Base-by-base conservation (phyloP, 2,329 filamentous ascomycete genomes). In the Amylocarpus encephaloides region DNA sequence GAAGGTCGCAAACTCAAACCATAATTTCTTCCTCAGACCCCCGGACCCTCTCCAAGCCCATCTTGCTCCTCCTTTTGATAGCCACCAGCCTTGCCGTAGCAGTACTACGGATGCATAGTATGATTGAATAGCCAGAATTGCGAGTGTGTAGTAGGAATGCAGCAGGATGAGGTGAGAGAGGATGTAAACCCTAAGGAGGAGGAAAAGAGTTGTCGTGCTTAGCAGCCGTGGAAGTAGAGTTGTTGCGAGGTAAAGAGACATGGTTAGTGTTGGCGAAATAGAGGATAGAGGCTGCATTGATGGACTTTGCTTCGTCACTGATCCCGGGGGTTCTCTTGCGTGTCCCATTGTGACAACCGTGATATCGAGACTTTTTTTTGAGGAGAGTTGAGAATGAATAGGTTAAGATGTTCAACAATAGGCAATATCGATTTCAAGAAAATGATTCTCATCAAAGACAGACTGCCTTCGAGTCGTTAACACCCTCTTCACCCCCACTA, bases 1-100 rank as follows among this genome's bases (percentile, higher is more conserved):
- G 39, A 64, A 64, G 12, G 59, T 46, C 42, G 56, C 56, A 6
- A 66, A 50, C 46, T 66, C 64, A 49, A 52, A 62, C 3, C 50
- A 59, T 3, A 66, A 12, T 43, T 59, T 63, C 16, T 56, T 58
- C 39, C 60, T 55, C 36, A 62, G 16, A 9, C 18, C 26, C 43
- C 62, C 59, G 6, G 40, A 48, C 3, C 41, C 39, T 48, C 54
- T 58, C 61, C 58, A 62, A 12, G 39, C 48, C 33, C 35, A 43
- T 7, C 45, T 47, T 5, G 26, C 9, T 11, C 45, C 46, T 32
- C 32, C 15, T 26, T 48, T 53, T 2, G 26, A 35, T 33, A 11
- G 33, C 39, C 38, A 48, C 19, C 6, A 35, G 16, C 26, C 44
- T 3, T 40, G 30, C 38, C 18, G 32, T 15, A 13, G 18, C 11